phyloP scores from a whole-genome alignment of 257 asterid species.

The Fraxinus excelsior region DNA sequence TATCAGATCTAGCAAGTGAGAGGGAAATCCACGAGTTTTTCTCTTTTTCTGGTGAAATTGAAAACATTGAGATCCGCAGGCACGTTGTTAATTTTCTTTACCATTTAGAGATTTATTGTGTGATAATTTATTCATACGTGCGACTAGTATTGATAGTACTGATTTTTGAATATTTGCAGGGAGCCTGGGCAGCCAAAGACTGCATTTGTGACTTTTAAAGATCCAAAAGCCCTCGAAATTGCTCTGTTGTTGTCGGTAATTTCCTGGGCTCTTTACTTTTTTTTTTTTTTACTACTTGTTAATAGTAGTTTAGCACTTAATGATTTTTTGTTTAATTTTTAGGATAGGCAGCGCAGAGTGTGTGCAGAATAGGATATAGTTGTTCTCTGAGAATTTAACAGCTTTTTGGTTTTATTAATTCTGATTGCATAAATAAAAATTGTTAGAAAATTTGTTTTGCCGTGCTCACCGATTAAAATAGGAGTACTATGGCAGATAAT shows the following conservation, averaged over 20 bases:
- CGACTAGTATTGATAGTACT: slow-evolving; percentile 8
- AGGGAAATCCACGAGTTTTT: slow-evolving; percentile 95
- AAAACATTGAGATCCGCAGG: slow-evolving; percentile 77
- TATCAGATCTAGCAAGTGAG: slow-evolving; percentile 89
- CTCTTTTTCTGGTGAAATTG: slow-evolving; percentile 94
- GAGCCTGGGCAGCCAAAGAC: slow-evolving; percentile 61
- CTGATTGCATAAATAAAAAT: background rate
- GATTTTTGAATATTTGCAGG: slow-evolving; percentile 42
- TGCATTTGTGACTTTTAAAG: slow-evolving; percentile 88
- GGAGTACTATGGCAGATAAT: background rate
- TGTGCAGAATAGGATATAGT: background rate
- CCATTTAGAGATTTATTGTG: background rate
- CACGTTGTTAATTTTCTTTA: slow-evolving; percentile 20
- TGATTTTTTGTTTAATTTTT: background rate
- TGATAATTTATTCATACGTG: background rate
- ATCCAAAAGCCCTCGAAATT: slow-evolving; percentile 88
- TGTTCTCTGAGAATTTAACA: background rate
- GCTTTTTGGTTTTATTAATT: background rate
- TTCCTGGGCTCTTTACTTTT: slow-evolving; percentile 11
- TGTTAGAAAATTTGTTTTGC: too few relatives aligned
- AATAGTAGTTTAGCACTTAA: too few relatives aligned
- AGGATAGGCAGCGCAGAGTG: too few relatives aligned
- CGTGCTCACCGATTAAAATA: too few relatives aligned
- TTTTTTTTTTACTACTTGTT: slow-evolving; percentile 5
- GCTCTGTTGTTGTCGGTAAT: slow-evolving; percentile 86